Percentiles rank a stretch among this genome's conserved stretches.
phyloP scores from a whole-genome alignment of 345 rosid species.

The Brassica cretica region DNA sequence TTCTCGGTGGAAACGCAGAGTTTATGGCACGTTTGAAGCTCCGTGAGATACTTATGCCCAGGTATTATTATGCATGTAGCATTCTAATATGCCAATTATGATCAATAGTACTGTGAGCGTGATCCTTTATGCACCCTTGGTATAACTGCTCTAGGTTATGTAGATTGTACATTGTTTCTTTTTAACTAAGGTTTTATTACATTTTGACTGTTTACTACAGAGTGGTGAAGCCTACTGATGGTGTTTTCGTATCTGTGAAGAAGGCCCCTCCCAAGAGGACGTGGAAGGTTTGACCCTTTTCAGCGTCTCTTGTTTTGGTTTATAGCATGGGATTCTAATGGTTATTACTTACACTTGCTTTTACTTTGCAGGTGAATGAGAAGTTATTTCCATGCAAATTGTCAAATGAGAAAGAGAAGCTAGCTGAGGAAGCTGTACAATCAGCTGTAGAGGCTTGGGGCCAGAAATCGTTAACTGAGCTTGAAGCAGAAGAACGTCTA shows the following conservation, averaged over 20 bases:
- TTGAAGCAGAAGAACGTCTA: conserved; percentile 91
- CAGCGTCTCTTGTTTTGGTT: conserved; percentile 16
- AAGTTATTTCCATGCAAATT: conserved; percentile 82
- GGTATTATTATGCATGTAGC: conserved; percentile 49
- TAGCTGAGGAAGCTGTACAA: conserved; percentile 88
- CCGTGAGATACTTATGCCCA: conserved; percentile 97
- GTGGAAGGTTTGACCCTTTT: conserved; percentile 72
- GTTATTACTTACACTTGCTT: conserved; percentile 12
- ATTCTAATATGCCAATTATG: not conserved
- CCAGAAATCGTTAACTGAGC: conserved; percentile 77
- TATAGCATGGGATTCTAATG: conserved; percentile 14
- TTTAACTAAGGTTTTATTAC: conserved; percentile 19
- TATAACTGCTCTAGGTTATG: not conserved
- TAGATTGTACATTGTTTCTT: conserved; percentile 10
- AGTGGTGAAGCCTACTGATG: conserved; percentile 74
- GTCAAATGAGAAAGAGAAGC: conserved; percentile 58
- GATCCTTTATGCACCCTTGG: conserved; percentile 7
- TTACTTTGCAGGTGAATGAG: conserved; percentile 67
- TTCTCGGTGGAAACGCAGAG: conserved; percentile 96
- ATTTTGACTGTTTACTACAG: conserved; percentile 48
- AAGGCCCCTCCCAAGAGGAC: conserved; percentile 78
- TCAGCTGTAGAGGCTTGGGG: conserved; percentile 86
- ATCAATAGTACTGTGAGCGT: not conserved
- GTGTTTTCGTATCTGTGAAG: conserved; percentile 82
- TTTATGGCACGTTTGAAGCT: conserved; percentile 98